Evolutionary conservation across 1,284 basidiomycete species (phyloP).

Genomic region (Fomitopsis betulina): DNA sequence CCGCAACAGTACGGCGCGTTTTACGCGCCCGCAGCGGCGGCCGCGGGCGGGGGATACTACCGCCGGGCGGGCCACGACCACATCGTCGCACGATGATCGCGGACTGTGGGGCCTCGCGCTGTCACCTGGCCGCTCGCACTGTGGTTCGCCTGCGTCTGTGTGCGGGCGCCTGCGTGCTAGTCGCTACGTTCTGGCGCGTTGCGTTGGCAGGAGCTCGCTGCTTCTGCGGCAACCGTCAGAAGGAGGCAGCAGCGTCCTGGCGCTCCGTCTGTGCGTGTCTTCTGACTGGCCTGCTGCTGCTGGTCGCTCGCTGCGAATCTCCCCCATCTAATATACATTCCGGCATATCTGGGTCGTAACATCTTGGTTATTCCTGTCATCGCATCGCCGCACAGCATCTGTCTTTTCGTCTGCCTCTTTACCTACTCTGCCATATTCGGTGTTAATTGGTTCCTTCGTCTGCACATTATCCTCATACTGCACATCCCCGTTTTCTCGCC

Average conservation of each 20-base stretch:
- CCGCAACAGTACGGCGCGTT: conserved; percentile 7
- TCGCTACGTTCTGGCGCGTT: background rate
- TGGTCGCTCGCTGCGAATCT: background rate
- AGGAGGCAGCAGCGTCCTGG: background rate
- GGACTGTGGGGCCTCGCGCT: background rate
- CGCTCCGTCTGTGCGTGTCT: background rate
- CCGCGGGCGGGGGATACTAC: background rate
- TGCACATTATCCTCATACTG: no score
- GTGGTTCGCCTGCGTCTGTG: no score
- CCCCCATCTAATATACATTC: background rate
- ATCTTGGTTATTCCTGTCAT: background rate
- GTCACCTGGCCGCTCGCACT: no score
- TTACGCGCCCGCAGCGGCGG: background rate
- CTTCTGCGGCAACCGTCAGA: background rate
- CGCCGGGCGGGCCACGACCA: background rate
- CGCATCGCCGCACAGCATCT: background rate
- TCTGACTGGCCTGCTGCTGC: background rate
- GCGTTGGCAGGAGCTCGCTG: background rate
- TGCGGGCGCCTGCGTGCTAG: background rate
- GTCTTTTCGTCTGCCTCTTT: background rate
- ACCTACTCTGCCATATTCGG: background rate
- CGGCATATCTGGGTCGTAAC: background rate
- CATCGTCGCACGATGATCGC: background rate
- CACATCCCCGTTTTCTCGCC: background rate
- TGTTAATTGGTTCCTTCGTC: no score